Evolutionary conservation across 495 filamentous ascomycete species (phyloP), one percentile per base, ranked within the genome.

Genomic region (Aspergillus nidulans): DNA sequence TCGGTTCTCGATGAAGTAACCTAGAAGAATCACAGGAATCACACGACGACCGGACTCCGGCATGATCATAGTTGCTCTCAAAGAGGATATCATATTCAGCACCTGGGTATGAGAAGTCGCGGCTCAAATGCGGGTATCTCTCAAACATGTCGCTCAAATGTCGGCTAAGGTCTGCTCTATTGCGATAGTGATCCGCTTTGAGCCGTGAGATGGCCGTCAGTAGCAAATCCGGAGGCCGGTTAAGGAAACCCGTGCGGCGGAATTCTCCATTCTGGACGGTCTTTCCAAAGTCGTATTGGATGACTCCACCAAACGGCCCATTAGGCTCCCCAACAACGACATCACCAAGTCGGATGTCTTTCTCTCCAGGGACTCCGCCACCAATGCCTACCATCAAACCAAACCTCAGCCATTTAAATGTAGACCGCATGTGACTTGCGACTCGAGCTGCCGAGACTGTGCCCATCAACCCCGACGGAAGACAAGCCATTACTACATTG

Each of bases 331-430:
- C 65, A 21, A 69, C 56, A 12, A 69, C 66, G 23, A 69, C 55
- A 47, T 69, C 66, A 8, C 66, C 66, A 12, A 69, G 66, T 23
- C 66, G 65, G 30, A 69, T 61, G 57, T 69, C 66, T 26, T 45
- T 9, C 10, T 16, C 13, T 13, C 25, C 48, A 12, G 59, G 59
- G 16, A 74, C 62, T 10, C 73, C 73, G 7, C 75, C 71, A 12
- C 73, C 68, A 44, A 77, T 76, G 2, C 75, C 73, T 1, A 77
- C 70, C 61, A 75, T 64, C 3, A 77, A 44, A 24, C 67, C 62
- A 36, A 69, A 68, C 34, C 56, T 44, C 53, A 78, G 67, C 2
- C 52, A 52, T 19, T 49, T 50, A 53, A 77, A 78, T 21, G 58
- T 75, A 23, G 58, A 47, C 6, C 19, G 48, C 59, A 75, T 64